A percentile compares a stretch with the other conserved stretches of the same genome.
Evolutionary conservation across 805 yeast genomes (phyloP).

Genomic region (Kockiozyma suomiensis): DNA sequence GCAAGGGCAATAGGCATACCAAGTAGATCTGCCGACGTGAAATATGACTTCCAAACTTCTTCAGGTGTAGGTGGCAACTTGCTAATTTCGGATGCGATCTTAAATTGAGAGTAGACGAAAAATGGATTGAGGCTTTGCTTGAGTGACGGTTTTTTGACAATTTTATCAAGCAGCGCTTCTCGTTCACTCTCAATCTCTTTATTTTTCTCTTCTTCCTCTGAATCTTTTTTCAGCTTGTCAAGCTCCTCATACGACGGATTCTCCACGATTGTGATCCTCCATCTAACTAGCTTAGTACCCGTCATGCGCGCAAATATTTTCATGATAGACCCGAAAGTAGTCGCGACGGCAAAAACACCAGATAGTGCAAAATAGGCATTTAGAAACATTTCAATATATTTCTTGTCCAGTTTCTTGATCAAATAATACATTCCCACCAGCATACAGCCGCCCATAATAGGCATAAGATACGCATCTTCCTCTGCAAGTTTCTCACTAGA

Average conservation of each 20-base stretch:
- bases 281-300: conserved; percentile 18
- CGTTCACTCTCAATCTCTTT: conserved; percentile 12
- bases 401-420: conserved; percentile 43
- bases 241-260: conserved; percentile 42
- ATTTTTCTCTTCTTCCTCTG: conserved; percentile 17
- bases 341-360: conserved; percentile 44
- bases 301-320: conserved; percentile 8
- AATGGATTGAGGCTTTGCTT: conserved; percentile 15
- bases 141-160: conserved; percentile 18
- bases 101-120: conserved; percentile 14
- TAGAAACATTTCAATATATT: conserved; percentile 42
- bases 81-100: conserved; percentile 15
- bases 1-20: conserved; percentile 32
- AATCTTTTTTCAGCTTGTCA: conserved; percentile 43
- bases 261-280: conserved; percentile 20
- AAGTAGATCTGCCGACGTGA: conserved; percentile 31
- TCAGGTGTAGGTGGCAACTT: conserved; percentile 20
- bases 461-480: conserved; percentile 48
- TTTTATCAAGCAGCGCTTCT: conserved; percentile 12
- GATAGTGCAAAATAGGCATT: conserved; percentile 45
- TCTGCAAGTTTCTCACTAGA: conserved; percentile 32
- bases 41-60: conserved; percentile 16
- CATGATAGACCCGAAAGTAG: conserved; percentile 36
- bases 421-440: conserved; percentile 47
- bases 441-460: conserved; percentile 49